These are phyloP conservation scores for Leccinum obscurum DNA, from an alignment of 768 basidiomycete genomes.

Conservation along the genomic window DNA sequence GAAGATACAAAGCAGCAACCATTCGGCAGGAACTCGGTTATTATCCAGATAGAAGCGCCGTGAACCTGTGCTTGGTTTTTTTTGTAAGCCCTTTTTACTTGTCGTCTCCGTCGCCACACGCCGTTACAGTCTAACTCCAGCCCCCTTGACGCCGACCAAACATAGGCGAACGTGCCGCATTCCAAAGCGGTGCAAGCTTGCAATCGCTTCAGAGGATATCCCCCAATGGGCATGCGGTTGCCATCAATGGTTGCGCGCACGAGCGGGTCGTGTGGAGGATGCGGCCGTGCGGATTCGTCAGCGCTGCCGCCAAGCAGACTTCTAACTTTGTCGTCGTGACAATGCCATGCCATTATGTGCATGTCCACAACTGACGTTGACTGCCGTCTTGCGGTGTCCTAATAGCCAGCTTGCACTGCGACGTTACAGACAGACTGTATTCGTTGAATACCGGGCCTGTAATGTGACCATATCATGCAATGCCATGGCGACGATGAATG, in stretches of 20 bases:
- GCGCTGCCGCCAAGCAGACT: neutral
- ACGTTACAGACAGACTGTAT: neutral
- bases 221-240: neutral
- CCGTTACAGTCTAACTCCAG: too few relatives aligned
- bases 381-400: neutral
- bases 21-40: constrained; percentile 1
- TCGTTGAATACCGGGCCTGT: neutral
- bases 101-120: too few relatives aligned
- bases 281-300: neutral
- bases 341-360: neutral
- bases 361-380: neutral
- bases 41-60: neutral
- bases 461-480: neutral
- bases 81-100: neutral
- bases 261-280: neutral
- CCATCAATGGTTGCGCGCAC: neutral
- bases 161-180: neutral
- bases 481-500: neutral
- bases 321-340: neutral
- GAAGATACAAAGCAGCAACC: neutral
- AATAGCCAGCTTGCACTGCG: neutral
- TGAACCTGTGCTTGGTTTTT: neutral
- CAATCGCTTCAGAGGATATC: neutral
- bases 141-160: neutral
- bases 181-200: constrained; percentile 1